phyloP scores from a whole-genome alignment of 345 rosid species.

The Jatropha curcas region DNA sequence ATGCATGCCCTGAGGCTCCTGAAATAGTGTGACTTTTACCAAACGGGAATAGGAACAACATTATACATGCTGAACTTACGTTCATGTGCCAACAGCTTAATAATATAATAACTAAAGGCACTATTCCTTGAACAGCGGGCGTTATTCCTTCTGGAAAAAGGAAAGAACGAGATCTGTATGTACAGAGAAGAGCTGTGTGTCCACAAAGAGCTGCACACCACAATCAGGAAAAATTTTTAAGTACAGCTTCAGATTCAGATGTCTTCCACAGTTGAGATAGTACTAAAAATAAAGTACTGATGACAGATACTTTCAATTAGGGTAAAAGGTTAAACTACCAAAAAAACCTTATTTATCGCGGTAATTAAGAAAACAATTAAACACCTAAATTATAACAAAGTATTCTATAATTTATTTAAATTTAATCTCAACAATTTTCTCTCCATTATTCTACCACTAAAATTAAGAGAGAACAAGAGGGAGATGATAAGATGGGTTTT shows the following conservation, averaged over 20 bases:
- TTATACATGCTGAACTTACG: constrained; percentile 25
- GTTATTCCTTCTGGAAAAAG: constrained; percentile 84
- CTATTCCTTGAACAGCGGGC: constrained; percentile 5
- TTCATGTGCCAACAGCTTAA: constrained; percentile 30
- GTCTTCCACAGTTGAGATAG: neutral
- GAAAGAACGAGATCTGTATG: constrained; percentile 94
- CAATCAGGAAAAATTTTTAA: neutral
- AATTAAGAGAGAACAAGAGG: too few relatives aligned
- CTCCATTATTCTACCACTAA: too few relatives aligned
- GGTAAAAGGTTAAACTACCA: neutral
- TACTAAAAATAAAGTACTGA: neutral
- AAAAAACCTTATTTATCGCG: too few relatives aligned
- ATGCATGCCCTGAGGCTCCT: neutral
- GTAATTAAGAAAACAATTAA: too few relatives aligned
- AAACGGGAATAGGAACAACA: neutral
- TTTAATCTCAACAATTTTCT: too few relatives aligned
- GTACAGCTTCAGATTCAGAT: constrained; percentile 2
- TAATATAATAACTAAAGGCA: constrained; percentile 10
- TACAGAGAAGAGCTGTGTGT: constrained; percentile 95
- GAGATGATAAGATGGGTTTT: too few relatives aligned
- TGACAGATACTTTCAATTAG: neutral
- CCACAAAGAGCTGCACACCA: constrained; percentile 66
- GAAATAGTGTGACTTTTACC: neutral
- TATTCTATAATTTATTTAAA: too few relatives aligned
- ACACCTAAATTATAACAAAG: too few relatives aligned